Evolutionary conservation across 2,329 filamentous ascomycete species (phyloP).

Genomic region (Fusarium sp.): DNA sequence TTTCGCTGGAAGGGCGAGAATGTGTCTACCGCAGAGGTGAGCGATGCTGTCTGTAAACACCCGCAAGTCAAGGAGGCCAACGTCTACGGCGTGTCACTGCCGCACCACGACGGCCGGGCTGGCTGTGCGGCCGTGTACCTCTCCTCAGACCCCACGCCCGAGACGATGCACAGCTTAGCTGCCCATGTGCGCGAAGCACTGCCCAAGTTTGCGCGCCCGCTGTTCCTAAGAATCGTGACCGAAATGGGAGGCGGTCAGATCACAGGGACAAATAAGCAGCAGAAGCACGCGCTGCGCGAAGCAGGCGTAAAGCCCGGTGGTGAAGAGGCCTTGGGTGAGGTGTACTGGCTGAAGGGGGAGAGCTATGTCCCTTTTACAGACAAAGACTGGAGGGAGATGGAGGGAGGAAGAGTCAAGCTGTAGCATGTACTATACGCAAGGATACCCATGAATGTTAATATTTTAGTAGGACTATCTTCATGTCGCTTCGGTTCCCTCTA

Average conservation of each 20-base stretch:
- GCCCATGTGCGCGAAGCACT: constrained; percentile 70
- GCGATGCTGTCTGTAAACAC: constrained; percentile 80
- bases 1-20: constrained; percentile 90
- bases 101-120: constrained; percentile 86
- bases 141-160: constrained; percentile 59
- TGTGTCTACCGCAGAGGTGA: constrained; percentile 86
- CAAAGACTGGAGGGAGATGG: constrained; percentile 79
- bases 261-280: constrained; percentile 92
- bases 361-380: constrained; percentile 78
- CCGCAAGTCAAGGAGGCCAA: constrained; percentile 82
- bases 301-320: constrained; percentile 78
- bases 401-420: constrained; percentile 79
- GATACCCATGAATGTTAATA: constrained; percentile 22
- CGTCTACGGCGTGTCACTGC: constrained; percentile 86
- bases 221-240: constrained; percentile 81
- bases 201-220: constrained; percentile 81
- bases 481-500: background rate
- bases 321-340: constrained; percentile 62
- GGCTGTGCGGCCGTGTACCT: constrained; percentile 83
- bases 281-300: constrained; percentile 81
- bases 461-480: background rate
- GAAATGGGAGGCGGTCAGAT: constrained; percentile 70
- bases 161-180: constrained; percentile 72
- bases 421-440: constrained; percentile 53
- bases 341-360: constrained; percentile 77